phyloP scores from a whole-genome alignment of 306 rosid species.

The Adenanthera pavonina region DNA sequence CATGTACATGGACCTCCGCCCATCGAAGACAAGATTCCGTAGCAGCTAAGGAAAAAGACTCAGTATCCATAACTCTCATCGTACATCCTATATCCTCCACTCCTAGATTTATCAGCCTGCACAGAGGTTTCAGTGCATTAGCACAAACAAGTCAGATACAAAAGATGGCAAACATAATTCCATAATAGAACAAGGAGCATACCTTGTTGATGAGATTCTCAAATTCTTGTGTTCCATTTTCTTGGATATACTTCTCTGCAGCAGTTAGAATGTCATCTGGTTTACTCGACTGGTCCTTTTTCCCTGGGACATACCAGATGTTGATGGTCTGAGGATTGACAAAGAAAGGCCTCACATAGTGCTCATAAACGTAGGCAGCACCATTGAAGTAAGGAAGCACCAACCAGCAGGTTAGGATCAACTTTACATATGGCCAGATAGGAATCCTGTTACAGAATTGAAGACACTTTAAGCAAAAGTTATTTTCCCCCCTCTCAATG shows the following conservation, averaged over 20 bases:
- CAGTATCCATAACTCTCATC: slow-evolving; percentile 45
- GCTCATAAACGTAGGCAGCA: slow-evolving; percentile 92
- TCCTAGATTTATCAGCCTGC: slow-evolving; percentile 81
- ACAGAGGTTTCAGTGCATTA: slow-evolving; percentile 28
- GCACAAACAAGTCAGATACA: slow-evolving; percentile 15
- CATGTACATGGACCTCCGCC: slow-evolving; percentile 38
- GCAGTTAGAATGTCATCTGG: slow-evolving; percentile 81
- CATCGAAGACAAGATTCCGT: slow-evolving; percentile 28
- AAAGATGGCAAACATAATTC: slow-evolving; percentile 11
- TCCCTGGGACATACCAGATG: slow-evolving; percentile 90
- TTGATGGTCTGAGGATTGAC: slow-evolving; percentile 74
- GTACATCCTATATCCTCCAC: slow-evolving; percentile 39
- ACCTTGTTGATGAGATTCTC: slow-evolving; percentile 82
- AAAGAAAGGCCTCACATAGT: slow-evolving; percentile 81
- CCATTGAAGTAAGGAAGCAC: slow-evolving; percentile 93
- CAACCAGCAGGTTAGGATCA: slow-evolving; percentile 85
- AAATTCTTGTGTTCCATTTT: slow-evolving; percentile 73
- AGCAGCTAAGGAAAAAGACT: slow-evolving; percentile 1
- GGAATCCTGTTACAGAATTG: slow-evolving; percentile 72
- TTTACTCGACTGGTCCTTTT: slow-evolving; percentile 63
- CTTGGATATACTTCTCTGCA: slow-evolving; percentile 86
- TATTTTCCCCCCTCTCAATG: slow-evolving; percentile 2
- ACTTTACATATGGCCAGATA: slow-evolving; percentile 92
- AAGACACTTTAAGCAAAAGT: slow-evolving; percentile 29
- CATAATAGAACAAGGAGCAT: slow-evolving; percentile 16